Conservation (phyloP, 75 land plant species). For the Picea glauca region DNA sequence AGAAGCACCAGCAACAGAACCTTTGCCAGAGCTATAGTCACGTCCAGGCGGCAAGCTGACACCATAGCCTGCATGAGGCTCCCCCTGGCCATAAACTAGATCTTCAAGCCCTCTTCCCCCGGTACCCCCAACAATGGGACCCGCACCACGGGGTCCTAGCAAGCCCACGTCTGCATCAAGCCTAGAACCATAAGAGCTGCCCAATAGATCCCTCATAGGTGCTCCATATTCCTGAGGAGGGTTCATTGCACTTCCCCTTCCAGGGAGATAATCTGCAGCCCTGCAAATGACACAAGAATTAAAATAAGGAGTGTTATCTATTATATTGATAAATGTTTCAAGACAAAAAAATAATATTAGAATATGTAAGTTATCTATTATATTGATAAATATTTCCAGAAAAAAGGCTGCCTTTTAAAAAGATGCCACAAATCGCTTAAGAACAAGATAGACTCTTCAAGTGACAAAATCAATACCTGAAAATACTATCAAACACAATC, state of each 20-base stretch:
- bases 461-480: no score
- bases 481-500: no score
- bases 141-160: conserved; percentile 42
- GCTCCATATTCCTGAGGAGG: conserved; percentile 47
- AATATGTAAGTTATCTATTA: background rate
- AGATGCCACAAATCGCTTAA: no score
- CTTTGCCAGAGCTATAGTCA: conserved; percentile 74
- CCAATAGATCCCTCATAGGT: conserved; percentile 32
- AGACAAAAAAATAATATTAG: no score
- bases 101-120: conserved; percentile 70
- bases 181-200: conserved; percentile 57
- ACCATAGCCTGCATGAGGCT: conserved; percentile 73
- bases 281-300: conserved; percentile 46
- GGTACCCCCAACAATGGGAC: conserved; percentile 68
- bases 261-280: conserved; percentile 76
- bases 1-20: conserved; percentile 34
- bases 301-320: no score
- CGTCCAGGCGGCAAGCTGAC: conserved; percentile 93
- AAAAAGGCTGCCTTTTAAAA: no score
- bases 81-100: conserved; percentile 50
- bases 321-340: no score
- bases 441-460: background rate
- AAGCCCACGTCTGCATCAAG: conserved; percentile 53
- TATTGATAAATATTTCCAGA: background rate
- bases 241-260: conserved; percentile 47